Conservation (phyloP, 495 filamentous ascomycete species). For the Penicillium bialowiezense region DNA sequence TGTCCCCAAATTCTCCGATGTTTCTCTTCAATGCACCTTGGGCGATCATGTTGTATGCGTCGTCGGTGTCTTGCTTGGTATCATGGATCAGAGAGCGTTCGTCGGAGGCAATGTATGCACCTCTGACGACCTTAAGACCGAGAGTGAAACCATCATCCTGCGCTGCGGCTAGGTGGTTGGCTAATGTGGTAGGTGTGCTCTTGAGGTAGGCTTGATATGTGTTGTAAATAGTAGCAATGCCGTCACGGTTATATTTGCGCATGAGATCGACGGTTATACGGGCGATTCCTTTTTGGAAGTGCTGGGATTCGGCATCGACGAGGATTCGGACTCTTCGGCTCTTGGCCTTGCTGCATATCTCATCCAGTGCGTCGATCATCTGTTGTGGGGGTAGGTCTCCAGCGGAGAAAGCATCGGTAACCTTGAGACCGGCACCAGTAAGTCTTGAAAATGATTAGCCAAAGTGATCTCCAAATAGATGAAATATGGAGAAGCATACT, state of each 20-base stretch:
- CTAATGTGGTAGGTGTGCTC: slow-evolving; percentile 56
- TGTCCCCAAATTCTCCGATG: slow-evolving; percentile 48
- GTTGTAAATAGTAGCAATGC: slow-evolving; percentile 58
- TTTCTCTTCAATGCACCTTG: slow-evolving; percentile 37
- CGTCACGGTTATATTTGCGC: slow-evolving; percentile 67
- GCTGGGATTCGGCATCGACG: slow-evolving; percentile 81
- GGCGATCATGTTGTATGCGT: slow-evolving; percentile 54
- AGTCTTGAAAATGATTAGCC: slow-evolving; percentile 18
- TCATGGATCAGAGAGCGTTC: slow-evolving; percentile 70
- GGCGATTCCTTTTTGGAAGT: slow-evolving; percentile 73
- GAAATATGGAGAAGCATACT: slow-evolving; percentile 42
- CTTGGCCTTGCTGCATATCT: slow-evolving; percentile 34
- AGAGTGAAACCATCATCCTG: slow-evolving; percentile 64
- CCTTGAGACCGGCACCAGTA: slow-evolving; percentile 27
- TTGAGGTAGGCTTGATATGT: slow-evolving; percentile 86
- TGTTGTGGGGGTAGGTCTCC: slow-evolving; percentile 30
- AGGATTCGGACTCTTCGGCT: slow-evolving; percentile 65
- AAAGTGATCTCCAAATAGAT: neutral
- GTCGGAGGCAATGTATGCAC: slow-evolving; percentile 81
- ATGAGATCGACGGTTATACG: slow-evolving; percentile 72
- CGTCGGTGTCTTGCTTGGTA: slow-evolving; percentile 73
- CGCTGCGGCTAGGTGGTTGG: slow-evolving; percentile 60
- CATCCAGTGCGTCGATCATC: slow-evolving; percentile 38
- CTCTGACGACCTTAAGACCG: slow-evolving; percentile 84
- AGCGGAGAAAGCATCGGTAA: slow-evolving; percentile 30